Percentiles rank a stretch among this genome's conserved stretches.
Conservation (phyloP, 257 asterid species). For the Gentiana straminea region DNA sequence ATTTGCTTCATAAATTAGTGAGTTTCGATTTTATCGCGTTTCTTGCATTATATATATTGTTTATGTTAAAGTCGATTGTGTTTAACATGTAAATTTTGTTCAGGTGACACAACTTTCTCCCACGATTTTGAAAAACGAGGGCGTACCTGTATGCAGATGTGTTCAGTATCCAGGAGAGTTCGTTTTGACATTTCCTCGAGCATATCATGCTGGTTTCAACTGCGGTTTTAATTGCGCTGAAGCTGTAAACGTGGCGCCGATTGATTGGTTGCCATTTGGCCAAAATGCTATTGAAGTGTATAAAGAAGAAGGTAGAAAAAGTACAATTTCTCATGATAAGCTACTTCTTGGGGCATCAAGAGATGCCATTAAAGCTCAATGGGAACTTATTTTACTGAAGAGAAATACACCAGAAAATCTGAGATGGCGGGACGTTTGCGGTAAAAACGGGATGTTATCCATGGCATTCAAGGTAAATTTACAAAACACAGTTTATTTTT, state of each 20-base stretch:
- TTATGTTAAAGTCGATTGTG: no score
- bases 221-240: slow-evolving; percentile 81
- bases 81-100: neutral
- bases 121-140: slow-evolving; percentile 44
- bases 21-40: no score
- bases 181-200: slow-evolving; percentile 61
- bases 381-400: slow-evolving; percentile 29
- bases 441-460: slow-evolving; percentile 47
- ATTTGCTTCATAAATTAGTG: no score
- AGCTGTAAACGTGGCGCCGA: slow-evolving; percentile 59
- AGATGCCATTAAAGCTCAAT: slow-evolving; percentile 40
- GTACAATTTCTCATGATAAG: slow-evolving; percentile 63
- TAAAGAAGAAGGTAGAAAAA: slow-evolving; percentile 34
- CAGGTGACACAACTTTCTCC: slow-evolving; percentile 72
- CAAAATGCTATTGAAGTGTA: slow-evolving; percentile 48
- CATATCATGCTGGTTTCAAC: slow-evolving; percentile 55
- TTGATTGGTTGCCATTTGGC: slow-evolving; percentile 83
- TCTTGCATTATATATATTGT: no score
- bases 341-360: slow-evolving; percentile 60
- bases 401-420: slow-evolving; percentile 13
- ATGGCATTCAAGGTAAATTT: slow-evolving; percentile 55
- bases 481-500: neutral
- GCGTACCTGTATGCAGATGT: slow-evolving; percentile 78
- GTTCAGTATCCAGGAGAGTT: slow-evolving; percentile 60
- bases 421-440: slow-evolving; percentile 33